Conservation (phyloP, 1,284 basidiomycete genomes). For the Cutaneotrichosporon sp. region DNA sequence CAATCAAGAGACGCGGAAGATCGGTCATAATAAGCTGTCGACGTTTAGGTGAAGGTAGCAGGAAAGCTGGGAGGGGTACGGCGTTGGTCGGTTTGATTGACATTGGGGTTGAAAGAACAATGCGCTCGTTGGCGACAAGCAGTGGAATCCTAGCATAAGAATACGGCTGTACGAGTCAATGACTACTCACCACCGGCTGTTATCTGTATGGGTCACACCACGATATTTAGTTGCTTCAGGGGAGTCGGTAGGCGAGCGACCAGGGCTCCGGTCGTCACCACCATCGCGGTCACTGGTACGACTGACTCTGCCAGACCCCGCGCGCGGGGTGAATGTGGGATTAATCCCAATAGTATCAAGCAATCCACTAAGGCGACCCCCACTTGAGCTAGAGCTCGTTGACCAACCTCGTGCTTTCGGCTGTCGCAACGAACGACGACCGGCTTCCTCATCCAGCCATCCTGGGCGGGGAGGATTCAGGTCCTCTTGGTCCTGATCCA, state of each 20-base stretch:
- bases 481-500: slow-evolving; percentile 21
- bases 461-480: slow-evolving; percentile 35
- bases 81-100: slow-evolving; percentile 40
- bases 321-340: slow-evolving; percentile 10
- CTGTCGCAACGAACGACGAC: neutral
- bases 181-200: slow-evolving; percentile 23
- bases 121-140: slow-evolving; percentile 45
- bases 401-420: slow-evolving; percentile 20
- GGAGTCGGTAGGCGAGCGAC: slow-evolving; percentile 2
- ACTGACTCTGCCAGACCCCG: slow-evolving; percentile 9
- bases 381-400: slow-evolving; percentile 34
- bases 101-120: slow-evolving; percentile 44
- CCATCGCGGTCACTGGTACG: slow-evolving; percentile 13
- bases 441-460: slow-evolving; percentile 26
- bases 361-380: slow-evolving; percentile 28
- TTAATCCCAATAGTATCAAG: slow-evolving; percentile 38
- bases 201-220: slow-evolving; percentile 11
- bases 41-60: slow-evolving; percentile 45
- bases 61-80: slow-evolving; percentile 39
- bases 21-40: slow-evolving; percentile 52
- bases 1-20: slow-evolving; percentile 52
- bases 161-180: no score
- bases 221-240: slow-evolving; percentile 3
- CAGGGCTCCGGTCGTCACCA: neutral
- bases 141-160: slow-evolving; percentile 14